Percentiles rank a stretch among this genome's conserved stretches.
phyloP scores from a whole-genome alignment of 257 asterid species.

The Gentiana macrophylla region DNA sequence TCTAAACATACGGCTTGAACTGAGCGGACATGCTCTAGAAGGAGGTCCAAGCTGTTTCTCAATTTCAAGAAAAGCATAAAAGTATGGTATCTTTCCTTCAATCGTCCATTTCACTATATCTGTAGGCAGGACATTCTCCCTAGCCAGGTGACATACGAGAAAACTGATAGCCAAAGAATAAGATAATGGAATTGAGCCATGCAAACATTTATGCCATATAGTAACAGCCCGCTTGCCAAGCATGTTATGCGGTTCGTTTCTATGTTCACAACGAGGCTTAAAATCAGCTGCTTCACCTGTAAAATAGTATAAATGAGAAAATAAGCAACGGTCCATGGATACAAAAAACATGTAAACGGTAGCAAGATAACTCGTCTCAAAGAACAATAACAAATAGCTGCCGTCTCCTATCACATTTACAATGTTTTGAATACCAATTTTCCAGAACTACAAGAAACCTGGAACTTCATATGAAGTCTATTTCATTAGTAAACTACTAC shows the following conservation, averaged over 20 bases:
- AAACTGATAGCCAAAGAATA: constrained; percentile 55
- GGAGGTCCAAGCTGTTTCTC: constrained; percentile 50
- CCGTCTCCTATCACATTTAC: too few relatives aligned
- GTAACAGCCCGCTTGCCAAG: constrained; percentile 46
- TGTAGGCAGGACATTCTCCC: constrained; percentile 60
- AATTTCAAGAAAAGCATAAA: constrained; percentile 49
- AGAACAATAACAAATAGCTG: too few relatives aligned
- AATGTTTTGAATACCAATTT: too few relatives aligned
- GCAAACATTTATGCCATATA: constrained; percentile 52
- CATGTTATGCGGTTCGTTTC: constrained; percentile 48
- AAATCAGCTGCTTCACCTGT: constrained; percentile 39
- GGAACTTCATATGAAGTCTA: too few relatives aligned
- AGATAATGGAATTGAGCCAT: constrained; percentile 38
- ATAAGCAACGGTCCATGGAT: background rate
- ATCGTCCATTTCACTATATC: constrained; percentile 64
- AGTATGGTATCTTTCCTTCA: constrained; percentile 83
- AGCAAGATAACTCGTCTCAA: too few relatives aligned
- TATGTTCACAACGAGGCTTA: constrained; percentile 17
- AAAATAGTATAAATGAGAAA: constrained; percentile 5
- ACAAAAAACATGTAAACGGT: background rate
- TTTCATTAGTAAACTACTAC: too few relatives aligned
- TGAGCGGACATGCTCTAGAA: constrained; percentile 49
- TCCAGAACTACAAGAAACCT: too few relatives aligned
- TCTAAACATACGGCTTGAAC: constrained; percentile 52
- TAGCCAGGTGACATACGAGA: constrained; percentile 65